These are phyloP conservation scores for Hysterangium stoloniferum DNA, from an alignment of 768 basidiomycete species.

Conservation along the genomic window DNA sequence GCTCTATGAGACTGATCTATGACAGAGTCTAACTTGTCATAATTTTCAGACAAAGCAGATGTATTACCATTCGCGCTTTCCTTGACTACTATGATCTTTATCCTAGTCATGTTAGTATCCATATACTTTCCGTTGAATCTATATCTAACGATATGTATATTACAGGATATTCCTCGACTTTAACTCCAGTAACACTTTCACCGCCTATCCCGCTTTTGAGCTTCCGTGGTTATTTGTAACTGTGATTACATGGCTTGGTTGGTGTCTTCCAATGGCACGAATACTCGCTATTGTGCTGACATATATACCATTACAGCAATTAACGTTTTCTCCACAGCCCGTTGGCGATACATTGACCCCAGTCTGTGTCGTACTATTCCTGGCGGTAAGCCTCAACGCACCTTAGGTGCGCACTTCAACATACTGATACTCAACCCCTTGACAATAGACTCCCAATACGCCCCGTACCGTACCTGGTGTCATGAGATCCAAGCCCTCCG, in stretches of 20 bases:
- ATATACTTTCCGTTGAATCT: not conserved
- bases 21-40: not conserved
- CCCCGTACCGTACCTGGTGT: conserved; percentile 45
- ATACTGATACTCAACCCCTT: not conserved
- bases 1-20: conserved; percentile 3
- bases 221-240: conserved; percentile 38
- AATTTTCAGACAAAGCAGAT: conserved; percentile 51
- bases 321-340: conserved; percentile 53
- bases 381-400: conserved; percentile 26
- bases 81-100: conserved; percentile 38
- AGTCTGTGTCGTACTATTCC: conserved; percentile 43
- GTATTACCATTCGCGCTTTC: conserved; percentile 55
- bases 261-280: conserved; percentile 18
- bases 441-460: conserved; percentile 26
- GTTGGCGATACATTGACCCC: conserved; percentile 41
- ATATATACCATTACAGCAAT: conserved; percentile 29
- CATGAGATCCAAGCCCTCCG: conserved; percentile 46
- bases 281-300: not conserved
- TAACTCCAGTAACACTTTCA: conserved; percentile 32
- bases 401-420: not conserved
- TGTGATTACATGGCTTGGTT: conserved; percentile 49
- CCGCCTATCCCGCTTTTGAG: conserved; percentile 40
- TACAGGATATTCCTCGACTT: conserved; percentile 39
- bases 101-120: conserved; percentile 34
- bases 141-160: not conserved